These are phyloP conservation scores for Aspergillus sp. DNA, from an alignment of 2,329 filamentous ascomycete species.

Conservation along the genomic window DNA sequence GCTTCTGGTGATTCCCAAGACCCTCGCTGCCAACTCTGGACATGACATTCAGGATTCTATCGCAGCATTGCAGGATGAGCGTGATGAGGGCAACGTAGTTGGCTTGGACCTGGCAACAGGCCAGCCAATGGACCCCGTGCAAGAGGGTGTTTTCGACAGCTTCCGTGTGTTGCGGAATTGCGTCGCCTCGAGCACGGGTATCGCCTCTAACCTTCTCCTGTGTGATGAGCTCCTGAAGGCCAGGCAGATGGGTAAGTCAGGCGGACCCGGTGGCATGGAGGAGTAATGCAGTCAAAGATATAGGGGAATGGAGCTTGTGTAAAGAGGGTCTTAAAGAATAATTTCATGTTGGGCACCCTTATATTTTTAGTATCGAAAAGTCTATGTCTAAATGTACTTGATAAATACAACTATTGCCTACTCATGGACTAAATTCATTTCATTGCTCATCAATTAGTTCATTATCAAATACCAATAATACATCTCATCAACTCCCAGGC, in stretches of 20 bases:
- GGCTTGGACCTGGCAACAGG: conserved; percentile 82
- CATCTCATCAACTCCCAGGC: not conserved
- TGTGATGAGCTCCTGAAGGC: conserved; percentile 98
- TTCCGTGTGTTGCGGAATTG: conserved; percentile 92
- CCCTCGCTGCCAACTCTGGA: conserved; percentile 87
- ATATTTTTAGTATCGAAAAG: conserved; percentile 6
- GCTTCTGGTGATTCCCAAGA: conserved; percentile 93
- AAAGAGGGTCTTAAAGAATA: conserved; percentile 12
- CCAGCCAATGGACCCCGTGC: conserved; percentile 88
- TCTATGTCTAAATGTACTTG: conserved; percentile 13
- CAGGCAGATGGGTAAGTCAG: conserved; percentile 69
- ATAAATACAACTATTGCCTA: conserved; percentile 5
- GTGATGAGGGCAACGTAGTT: conserved; percentile 73
- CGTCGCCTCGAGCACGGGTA: conserved; percentile 87
- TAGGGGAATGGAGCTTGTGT: conserved; percentile 16
- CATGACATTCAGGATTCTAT: conserved; percentile 95
- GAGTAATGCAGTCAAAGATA: conserved; percentile 27
- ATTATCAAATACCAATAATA: not conserved
- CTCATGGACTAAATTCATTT: not conserved
- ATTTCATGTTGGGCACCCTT: conserved; percentile 6
- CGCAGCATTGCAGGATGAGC: conserved; percentile 78
- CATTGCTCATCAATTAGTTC: not conserved
- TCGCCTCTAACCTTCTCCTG: conserved; percentile 87
- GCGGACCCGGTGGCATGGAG: conserved; percentile 38
- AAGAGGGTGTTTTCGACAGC: conserved; percentile 90